These are phyloP conservation scores for Barnettozyma botsteinii DNA, from an alignment of 805 yeast species.

Conservation along the genomic window DNA sequence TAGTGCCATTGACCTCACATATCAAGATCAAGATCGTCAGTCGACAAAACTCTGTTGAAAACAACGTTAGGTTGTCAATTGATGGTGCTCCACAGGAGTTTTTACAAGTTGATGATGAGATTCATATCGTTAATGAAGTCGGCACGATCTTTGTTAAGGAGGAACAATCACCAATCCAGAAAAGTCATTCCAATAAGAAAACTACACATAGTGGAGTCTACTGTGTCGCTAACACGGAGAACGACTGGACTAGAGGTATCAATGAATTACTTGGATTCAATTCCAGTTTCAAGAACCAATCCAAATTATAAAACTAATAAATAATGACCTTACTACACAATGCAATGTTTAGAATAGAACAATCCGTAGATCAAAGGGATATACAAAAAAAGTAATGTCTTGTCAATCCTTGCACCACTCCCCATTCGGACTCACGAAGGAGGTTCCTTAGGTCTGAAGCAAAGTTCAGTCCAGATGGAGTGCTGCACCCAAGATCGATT, in stretches of 20 bases:
- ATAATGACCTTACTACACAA: too few relatives aligned
- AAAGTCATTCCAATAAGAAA: constrained; percentile 14
- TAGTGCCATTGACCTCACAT: constrained; percentile 74
- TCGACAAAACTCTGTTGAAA: constrained; percentile 35
- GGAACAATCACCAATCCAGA: constrained; percentile 37
- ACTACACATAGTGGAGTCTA: constrained; percentile 57
- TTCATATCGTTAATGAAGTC: constrained; percentile 61
- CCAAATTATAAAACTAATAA: constrained; percentile 11
- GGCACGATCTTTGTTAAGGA: constrained; percentile 55
- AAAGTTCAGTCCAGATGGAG: constrained; percentile 45
- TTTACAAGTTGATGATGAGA: constrained; percentile 70
- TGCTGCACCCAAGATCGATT: constrained; percentile 73
- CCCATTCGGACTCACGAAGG: constrained; percentile 79
- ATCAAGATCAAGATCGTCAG: constrained; percentile 56
- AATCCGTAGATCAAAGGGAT: neutral
- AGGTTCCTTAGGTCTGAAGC: constrained; percentile 51
- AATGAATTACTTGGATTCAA: constrained; percentile 88
- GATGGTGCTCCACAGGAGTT: constrained; percentile 79
- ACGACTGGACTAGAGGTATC: constrained; percentile 90
- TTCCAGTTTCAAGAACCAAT: constrained; percentile 59
- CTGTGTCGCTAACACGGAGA: constrained; percentile 77
- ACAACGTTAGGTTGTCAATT: constrained; percentile 56
- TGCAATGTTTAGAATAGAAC: too few relatives aligned
- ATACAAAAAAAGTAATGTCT: constrained; percentile 24
- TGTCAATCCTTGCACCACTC: constrained; percentile 47